A percentile compares a stretch with the other conserved stretches of the same genome.
These are phyloP conservation scores for Dimocarpus longan DNA, from an alignment of 345 rosid genomes.

Conservation along the genomic window DNA sequence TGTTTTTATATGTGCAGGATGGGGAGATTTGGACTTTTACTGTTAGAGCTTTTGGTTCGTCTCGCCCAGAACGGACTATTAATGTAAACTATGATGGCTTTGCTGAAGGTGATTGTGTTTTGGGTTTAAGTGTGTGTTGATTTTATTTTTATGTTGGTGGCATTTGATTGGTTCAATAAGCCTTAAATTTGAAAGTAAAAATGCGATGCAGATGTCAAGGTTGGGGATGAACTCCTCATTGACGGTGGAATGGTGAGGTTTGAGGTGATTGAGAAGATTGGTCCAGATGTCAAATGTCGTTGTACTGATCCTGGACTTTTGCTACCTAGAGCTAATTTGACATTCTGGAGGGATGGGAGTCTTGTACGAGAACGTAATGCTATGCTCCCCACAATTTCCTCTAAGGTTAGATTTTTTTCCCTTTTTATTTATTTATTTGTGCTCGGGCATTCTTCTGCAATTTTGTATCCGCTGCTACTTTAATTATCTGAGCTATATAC, in stretches of 20 bases:
- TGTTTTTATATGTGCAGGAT: constrained; percentile 49
- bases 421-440: too few relatives aligned
- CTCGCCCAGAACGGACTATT: constrained; percentile 78
- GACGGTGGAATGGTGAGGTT: constrained; percentile 99
- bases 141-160: neutral
- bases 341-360: constrained; percentile 99
- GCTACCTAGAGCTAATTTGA: constrained; percentile 97
- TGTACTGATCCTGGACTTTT: constrained; percentile 97
- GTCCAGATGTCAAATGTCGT: constrained; percentile 91
- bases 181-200: neutral
- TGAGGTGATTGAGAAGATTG: constrained; percentile 95
- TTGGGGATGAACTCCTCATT: constrained; percentile 93
- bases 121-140: neutral
- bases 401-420: constrained; percentile 57
- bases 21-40: constrained; percentile 98
- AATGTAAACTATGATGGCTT: constrained; percentile 95
- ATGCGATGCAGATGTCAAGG: constrained; percentile 65
- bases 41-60: constrained; percentile 77
- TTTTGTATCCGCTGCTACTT: neutral
- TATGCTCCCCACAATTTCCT: constrained; percentile 98
- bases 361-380: constrained; percentile 96
- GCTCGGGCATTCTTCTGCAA: neutral
- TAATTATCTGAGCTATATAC: neutral
- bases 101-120: constrained; percentile 73
- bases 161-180: constrained; percentile 1